Base-by-base conservation (phyloP, 2,329 filamentous ascomycete species). In the Ambrosiella cleistominuta region DNA sequence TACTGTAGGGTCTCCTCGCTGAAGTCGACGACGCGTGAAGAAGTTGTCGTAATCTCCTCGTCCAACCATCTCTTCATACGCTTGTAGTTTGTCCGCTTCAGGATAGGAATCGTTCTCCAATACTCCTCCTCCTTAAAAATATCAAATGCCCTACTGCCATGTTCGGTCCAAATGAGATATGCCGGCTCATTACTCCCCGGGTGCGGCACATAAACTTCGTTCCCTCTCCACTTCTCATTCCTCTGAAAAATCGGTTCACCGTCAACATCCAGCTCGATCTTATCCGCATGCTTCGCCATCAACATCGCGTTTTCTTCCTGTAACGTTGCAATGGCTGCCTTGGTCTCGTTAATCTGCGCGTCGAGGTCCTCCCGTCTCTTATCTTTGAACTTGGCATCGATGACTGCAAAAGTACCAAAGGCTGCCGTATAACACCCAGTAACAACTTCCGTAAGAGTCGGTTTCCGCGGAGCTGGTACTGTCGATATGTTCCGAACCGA, bases 381-480 rank as follows among this genome's bases (percentile, higher is more conserved):
- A 57, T 79, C 73, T 66, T 87, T 86, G 37, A 70, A 67, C 36
- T 73, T 71, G 5, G 78, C 77, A 66, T 88, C 85, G 37, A 78
- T 70, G 2, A 84, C 71, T 9, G 82, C 76, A 1, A 82, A 83
- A 1, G 80, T 78, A 4, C 80, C 82, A 64, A 86, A 78, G 57
- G 84, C 76, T 39, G 81, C 79, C 35, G 83, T 83, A 65, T 86
- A 87, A 66, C 77, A 78, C 44, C 83, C 78, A 27, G 83, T 86
- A 65, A 83, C 74, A 61, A 82, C 62, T 69, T 81, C 72, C 68
- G 75, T 70, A 64, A 74, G 68, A 45, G 72, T 73, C 49, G 75
- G 68, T 62, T 75, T 75, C 57, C 76, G 75, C 64, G 72, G 74
- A 56, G 74, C 67, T 38, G 74, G 70, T 19, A 72, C 70, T 45